phyloP scores from a whole-genome alignment of 768 basidiomycete genomes.

The Strobilomyces confusus region DNA sequence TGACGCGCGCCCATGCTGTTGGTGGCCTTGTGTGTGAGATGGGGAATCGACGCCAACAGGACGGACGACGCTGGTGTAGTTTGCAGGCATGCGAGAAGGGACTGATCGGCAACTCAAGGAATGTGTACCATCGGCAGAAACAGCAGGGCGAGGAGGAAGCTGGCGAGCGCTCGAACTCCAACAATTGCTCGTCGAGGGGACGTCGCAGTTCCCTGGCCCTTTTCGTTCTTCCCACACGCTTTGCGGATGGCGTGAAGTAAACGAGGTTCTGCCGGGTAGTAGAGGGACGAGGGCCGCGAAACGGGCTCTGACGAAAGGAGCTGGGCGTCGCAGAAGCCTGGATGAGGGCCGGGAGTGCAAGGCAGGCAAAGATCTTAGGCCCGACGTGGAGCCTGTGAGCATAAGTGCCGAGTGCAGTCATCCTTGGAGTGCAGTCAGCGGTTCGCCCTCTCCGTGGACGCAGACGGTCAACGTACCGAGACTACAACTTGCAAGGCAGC shows the following conservation, averaged over 20 bases:
- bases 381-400: conserved; percentile 80
- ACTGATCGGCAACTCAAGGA: not conserved
- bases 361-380: conserved; percentile 47
- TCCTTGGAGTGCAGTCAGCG: conserved; percentile 41
- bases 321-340: conserved; percentile 20
- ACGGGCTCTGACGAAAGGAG: conserved; percentile 7
- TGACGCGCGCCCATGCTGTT: not conserved
- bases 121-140: conserved; percentile 1
- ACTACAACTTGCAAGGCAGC: conserved; percentile 22
- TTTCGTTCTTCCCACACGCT: not conserved
- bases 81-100: not conserved
- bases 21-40: conserved; percentile 7
- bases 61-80: conserved; percentile 2
- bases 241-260: not conserved
- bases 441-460: not conserved
- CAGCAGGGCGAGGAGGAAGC: not conserved
- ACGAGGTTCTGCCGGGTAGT: conserved; percentile 3
- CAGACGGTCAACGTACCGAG: conserved; percentile 37
- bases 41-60: conserved; percentile 5
- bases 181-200: not conserved
- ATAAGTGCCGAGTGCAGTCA: conserved; percentile 72
- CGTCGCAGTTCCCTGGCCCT: not conserved
- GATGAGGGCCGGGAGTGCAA: conserved; percentile 29
- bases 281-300: conserved; percentile 2
- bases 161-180: not conserved